phyloP scores from a whole-genome alignment of 2,329 filamentous ascomycete genomes.

The Aureobasidium sp. region DNA sequence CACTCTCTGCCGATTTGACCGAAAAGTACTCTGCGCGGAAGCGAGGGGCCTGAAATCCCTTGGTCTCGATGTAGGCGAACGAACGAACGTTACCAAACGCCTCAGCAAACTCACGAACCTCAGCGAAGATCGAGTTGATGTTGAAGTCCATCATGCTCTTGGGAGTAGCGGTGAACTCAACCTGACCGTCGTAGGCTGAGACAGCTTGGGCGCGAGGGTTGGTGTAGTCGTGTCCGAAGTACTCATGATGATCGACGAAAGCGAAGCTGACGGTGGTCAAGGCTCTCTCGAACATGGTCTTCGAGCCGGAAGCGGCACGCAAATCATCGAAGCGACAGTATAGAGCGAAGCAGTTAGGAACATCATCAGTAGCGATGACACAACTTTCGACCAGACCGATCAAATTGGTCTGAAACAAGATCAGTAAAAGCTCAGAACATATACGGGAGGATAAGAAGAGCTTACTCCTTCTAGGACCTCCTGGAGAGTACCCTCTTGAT shows the following conservation, averaged over 20 bases:
- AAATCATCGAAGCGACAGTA: slow-evolving; percentile 34
- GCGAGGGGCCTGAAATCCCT: slow-evolving; percentile 17
- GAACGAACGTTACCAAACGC: slow-evolving; percentile 22
- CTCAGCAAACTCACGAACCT: slow-evolving; percentile 19
- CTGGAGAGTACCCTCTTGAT: neutral
- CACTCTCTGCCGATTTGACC: slow-evolving; percentile 21
- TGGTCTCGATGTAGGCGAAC: slow-evolving; percentile 17
- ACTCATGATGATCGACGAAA: slow-evolving; percentile 18
- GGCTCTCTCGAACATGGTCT: slow-evolving; percentile 17
- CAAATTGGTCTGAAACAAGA: neutral
- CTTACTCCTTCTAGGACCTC: neutral
- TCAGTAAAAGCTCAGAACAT: neutral
- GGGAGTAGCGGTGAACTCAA: slow-evolving; percentile 20
- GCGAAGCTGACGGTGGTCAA: slow-evolving; percentile 13
- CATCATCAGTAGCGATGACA: neutral
- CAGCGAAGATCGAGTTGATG: slow-evolving; percentile 6
- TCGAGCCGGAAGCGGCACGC: slow-evolving; percentile 24
- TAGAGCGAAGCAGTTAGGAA: slow-evolving; percentile 2
- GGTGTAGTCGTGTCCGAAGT: neutral
- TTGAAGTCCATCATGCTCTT: slow-evolving; percentile 19
- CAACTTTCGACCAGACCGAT: neutral
- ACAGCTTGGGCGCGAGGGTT: slow-evolving; percentile 1
- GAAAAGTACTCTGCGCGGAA: slow-evolving; percentile 27
- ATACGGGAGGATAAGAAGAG: neutral
- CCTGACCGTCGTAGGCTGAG: slow-evolving; percentile 25